These are phyloP conservation scores for Annulohypoxylon moriforme DNA, from an alignment of 495 filamentous ascomycete species.

Conservation along the genomic window DNA sequence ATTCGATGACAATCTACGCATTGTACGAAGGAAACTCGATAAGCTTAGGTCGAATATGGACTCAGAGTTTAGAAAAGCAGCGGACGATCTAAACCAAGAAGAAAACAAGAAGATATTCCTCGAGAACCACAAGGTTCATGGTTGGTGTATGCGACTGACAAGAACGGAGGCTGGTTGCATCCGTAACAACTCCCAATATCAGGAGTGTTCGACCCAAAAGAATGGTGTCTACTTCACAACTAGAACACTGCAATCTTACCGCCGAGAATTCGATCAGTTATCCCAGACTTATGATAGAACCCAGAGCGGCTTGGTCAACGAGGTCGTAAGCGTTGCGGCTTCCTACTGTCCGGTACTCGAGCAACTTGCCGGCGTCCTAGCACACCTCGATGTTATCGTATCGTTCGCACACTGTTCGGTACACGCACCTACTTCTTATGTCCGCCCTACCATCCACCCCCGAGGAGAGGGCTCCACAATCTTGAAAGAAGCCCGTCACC, in stretches of 20 bases:
- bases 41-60: constrained; percentile 86
- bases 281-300: constrained; percentile 97
- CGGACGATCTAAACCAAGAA: constrained; percentile 88
- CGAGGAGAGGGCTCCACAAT: constrained; percentile 91
- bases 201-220: constrained; percentile 98
- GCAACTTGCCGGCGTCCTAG: constrained; percentile 85
- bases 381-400: constrained; percentile 96
- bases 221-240: constrained; percentile 99
- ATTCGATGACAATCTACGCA: constrained; percentile 89
- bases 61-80: constrained; percentile 79
- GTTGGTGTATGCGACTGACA: constrained; percentile 96
- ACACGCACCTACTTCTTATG: constrained; percentile 91
- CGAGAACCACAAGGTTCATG: constrained; percentile 94
- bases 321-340: constrained; percentile 92
- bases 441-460: constrained; percentile 90
- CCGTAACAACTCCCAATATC: constrained; percentile 87
- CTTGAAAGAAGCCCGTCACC: constrained; percentile 92
- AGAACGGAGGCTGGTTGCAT: constrained; percentile 93
- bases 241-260: constrained; percentile 78
- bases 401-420: constrained; percentile 94
- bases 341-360: constrained; percentile 97
- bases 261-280: constrained; percentile 92
- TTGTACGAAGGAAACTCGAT: constrained; percentile 91
- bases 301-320: constrained; percentile 88
- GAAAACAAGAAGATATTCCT: constrained; percentile 98